Evolutionary conservation across 2,329 filamentous ascomycete genomes (phyloP).

Genomic region (Chalara sp.): DNA sequence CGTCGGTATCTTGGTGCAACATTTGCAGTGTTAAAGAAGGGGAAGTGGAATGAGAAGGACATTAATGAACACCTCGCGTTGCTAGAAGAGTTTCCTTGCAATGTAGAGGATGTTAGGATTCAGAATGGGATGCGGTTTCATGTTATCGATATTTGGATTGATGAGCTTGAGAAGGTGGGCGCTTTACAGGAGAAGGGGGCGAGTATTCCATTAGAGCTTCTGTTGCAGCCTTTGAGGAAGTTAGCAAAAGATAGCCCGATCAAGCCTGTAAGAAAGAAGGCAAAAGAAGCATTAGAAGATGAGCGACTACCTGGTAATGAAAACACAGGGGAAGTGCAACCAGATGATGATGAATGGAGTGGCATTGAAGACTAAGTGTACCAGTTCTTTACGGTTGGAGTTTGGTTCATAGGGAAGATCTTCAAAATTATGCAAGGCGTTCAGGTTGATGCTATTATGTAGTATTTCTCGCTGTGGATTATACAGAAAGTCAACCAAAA

Average conservation of each 20-base stretch:
- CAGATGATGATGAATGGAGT: conserved; percentile 31
- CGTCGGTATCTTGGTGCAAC: conserved; percentile 70
- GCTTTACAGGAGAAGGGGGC: conserved; percentile 35
- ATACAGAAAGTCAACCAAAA: neutral
- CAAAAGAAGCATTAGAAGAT: conserved; percentile 65
- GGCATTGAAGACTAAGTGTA: conserved; percentile 23
- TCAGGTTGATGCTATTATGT: conserved; percentile 12
- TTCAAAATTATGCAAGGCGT: conserved; percentile 14
- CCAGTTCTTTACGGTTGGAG: conserved; percentile 1
- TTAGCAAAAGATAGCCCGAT: conserved; percentile 47
- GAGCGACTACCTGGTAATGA: conserved; percentile 62
- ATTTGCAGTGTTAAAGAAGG: conserved; percentile 40
- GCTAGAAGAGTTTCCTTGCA: conserved; percentile 36
- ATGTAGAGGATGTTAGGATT: conserved; percentile 41
- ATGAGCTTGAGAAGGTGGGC: conserved; percentile 73
- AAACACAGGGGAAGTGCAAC: conserved; percentile 22
- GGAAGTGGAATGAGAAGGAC: conserved; percentile 29
- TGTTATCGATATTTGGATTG: conserved; percentile 83
- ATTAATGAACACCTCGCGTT: conserved; percentile 39
- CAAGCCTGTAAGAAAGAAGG: conserved; percentile 66
- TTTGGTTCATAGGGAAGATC: neutral
- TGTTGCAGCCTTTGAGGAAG: conserved; percentile 37
- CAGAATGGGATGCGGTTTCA: conserved; percentile 84
- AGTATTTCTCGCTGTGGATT: conserved; percentile 1
- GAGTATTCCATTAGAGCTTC: conserved; percentile 29